phyloP scores from a whole-genome alignment of 2,329 filamentous ascomycete species.

The Huntiella omanensis region DNA sequence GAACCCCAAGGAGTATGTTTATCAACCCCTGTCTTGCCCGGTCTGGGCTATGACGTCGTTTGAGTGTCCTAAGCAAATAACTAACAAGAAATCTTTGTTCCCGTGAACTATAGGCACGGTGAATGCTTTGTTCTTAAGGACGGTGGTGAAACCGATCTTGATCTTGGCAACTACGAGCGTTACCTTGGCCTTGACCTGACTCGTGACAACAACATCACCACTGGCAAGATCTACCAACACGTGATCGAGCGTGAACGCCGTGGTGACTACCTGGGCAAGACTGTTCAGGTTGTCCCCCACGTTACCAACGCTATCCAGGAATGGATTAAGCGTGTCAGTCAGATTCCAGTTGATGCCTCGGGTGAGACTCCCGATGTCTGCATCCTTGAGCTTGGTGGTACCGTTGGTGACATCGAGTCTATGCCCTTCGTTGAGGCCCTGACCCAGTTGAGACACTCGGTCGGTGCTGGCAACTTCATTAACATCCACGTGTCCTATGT shows the following conservation, averaged over 20 bases:
- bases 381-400: slow-evolving; percentile 53
- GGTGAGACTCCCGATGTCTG: slow-evolving; percentile 75
- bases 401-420: slow-evolving; percentile 65
- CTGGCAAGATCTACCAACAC: slow-evolving; percentile 84
- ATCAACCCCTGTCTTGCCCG: not conserved
- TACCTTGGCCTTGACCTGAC: slow-evolving; percentile 52
- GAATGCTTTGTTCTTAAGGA: slow-evolving; percentile 80
- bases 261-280: slow-evolving; percentile 69
- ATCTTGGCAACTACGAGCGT: slow-evolving; percentile 38
- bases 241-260: slow-evolving; percentile 55
- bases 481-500: slow-evolving; percentile 82
- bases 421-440: slow-evolving; percentile 78
- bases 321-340: slow-evolving; percentile 75
- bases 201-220: slow-evolving; percentile 88
- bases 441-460: slow-evolving; percentile 54
- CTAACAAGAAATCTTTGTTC: not conserved
- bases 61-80: not conserved
- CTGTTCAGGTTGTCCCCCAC: slow-evolving; percentile 83
- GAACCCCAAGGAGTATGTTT: slow-evolving; percentile 20
- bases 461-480: slow-evolving; percentile 62
- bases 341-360: slow-evolving; percentile 71
- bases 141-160: slow-evolving; percentile 44
- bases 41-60: not conserved
- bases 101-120: slow-evolving; percentile 41
- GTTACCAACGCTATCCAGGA: slow-evolving; percentile 82